Conservation (phyloP, 2,329 filamentous ascomycete genomes). For the Bertia moriformis region DNA sequence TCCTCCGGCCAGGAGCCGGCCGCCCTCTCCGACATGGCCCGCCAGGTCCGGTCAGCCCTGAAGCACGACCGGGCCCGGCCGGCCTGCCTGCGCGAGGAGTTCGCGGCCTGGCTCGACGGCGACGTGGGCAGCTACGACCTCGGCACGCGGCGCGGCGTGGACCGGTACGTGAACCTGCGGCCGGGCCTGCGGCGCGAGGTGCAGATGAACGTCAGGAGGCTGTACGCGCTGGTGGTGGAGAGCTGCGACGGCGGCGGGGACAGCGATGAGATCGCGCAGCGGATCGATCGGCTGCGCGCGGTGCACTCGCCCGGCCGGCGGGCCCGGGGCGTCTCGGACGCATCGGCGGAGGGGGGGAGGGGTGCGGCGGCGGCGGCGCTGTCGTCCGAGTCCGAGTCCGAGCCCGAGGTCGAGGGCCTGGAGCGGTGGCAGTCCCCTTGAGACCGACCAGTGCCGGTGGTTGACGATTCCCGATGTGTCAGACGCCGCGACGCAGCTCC, state of each 20-base stretch:
- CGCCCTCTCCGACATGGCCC: not conserved
- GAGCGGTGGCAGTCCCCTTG: no score
- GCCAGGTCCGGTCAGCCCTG: not conserved
- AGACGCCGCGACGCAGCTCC: no score
- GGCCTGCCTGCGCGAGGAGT: not conserved
- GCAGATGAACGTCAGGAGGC: not conserved
- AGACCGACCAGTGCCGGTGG: no score
- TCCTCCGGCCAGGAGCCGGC: not conserved
- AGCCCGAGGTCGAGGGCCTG: no score
- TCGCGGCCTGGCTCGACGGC: not conserved
- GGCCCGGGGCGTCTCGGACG: no score
- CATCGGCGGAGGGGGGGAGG: no score
- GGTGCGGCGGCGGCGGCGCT: conserved; percentile 3
- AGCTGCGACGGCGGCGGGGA: no score
- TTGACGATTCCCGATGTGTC: no score
- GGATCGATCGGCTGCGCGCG: not conserved
- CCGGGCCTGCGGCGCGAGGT: not conserved
- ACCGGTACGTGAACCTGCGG: not conserved
- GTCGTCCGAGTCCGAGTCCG: no score
- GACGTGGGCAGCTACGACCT: not conserved
- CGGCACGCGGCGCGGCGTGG: not conserved
- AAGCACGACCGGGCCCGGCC: not conserved
- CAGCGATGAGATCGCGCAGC: not conserved
- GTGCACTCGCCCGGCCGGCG: not conserved
- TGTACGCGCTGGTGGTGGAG: not conserved